phyloP scores from a whole-genome alignment of 192 early-diverging fungal genomes.

The Rhizophlyctis rosea region DNA sequence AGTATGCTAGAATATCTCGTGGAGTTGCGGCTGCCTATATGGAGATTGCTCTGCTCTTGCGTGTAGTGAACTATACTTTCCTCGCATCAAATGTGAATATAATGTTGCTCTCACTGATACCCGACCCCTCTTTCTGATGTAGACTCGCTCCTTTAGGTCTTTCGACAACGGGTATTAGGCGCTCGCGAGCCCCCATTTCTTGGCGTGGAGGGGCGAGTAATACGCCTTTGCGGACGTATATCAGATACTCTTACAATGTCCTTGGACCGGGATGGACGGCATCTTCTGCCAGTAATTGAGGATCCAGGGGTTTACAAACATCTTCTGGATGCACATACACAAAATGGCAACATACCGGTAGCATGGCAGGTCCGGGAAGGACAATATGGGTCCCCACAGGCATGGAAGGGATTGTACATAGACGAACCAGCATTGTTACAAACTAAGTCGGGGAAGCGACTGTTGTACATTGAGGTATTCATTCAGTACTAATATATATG shows the following conservation, averaged over 20 bases:
- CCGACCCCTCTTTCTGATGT: too few relatives aligned
- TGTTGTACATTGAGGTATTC: conserved; percentile 19
- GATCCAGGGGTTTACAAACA: conserved; percentile 8
- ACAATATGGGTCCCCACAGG: conserved; percentile 14
- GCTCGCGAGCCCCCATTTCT: conserved; percentile 15
- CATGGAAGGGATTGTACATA: conserved; percentile 11
- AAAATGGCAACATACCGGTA: conserved; percentile 15
- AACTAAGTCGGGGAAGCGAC: conserved; percentile 13
- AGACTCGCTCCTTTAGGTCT: too few relatives aligned
- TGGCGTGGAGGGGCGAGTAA: conserved; percentile 20
- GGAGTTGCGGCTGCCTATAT: conserved; percentile 21
- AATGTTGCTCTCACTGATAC: too few relatives aligned
- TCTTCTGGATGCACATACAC: conserved; percentile 7
- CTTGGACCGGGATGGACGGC: conserved; percentile 12
- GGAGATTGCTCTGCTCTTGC: conserved; percentile 14
- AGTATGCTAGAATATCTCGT: conserved; percentile 5
- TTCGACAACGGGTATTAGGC: conserved; percentile 11
- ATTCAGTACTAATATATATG: not conserved
- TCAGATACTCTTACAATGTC: conserved; percentile 20
- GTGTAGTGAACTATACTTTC: conserved; percentile 15
- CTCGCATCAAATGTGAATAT: conserved; percentile 12
- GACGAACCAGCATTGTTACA: conserved; percentile 13
- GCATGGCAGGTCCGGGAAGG: conserved; percentile 18
- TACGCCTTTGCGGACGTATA: conserved; percentile 14
- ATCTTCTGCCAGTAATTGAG: conserved; percentile 22